Percentiles rank a stretch among this genome's conserved stretches.
Evolutionary conservation across 129 eudicot genomes (phyloP).

Genomic region (Calendula officinalis): DNA sequence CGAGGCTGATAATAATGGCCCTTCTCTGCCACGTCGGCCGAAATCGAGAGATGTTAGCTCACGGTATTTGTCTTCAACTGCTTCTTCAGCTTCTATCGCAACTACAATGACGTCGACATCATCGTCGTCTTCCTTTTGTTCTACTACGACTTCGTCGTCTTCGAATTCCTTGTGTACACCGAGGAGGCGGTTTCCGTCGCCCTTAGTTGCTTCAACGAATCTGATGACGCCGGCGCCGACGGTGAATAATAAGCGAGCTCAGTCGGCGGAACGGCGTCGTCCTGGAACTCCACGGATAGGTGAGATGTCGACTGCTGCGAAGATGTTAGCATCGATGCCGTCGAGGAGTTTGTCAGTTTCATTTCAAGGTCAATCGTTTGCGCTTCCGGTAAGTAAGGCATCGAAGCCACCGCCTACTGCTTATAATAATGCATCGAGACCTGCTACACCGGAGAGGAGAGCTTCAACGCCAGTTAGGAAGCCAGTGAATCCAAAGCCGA

Average conservation of each 20-base stretch:
- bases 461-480: conserved; percentile 42
- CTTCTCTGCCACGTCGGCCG: conserved; percentile 51
- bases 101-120: conserved; percentile 52
- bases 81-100: conserved; percentile 41
- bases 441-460: conserved; percentile 69
- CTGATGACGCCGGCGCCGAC: conserved; percentile 36
- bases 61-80: conserved; percentile 53
- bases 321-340: conserved; percentile 52
- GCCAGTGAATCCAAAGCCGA: conserved; percentile 37
- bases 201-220: conserved; percentile 29
- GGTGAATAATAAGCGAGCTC: conserved; percentile 39
- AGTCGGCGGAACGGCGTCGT: conserved; percentile 55
- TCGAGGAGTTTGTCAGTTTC: conserved; percentile 80
- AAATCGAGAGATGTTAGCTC: conserved; percentile 64
- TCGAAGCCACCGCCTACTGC: conserved; percentile 44
- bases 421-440: conserved; percentile 37
- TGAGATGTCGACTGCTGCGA: conserved; percentile 53
- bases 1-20: conserved; percentile 51
- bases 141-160: conserved; percentile 45
- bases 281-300: conserved; percentile 46
- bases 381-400: conserved; percentile 38
- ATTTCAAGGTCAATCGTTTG: conserved; percentile 80
- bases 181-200: conserved; percentile 50
- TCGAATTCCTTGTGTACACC: conserved; percentile 38
- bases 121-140: conserved; percentile 31